These are phyloP conservation scores for Chlorella vulgaris DNA, from an alignment of 139 green algal species.

Conservation along the genomic window DNA sequence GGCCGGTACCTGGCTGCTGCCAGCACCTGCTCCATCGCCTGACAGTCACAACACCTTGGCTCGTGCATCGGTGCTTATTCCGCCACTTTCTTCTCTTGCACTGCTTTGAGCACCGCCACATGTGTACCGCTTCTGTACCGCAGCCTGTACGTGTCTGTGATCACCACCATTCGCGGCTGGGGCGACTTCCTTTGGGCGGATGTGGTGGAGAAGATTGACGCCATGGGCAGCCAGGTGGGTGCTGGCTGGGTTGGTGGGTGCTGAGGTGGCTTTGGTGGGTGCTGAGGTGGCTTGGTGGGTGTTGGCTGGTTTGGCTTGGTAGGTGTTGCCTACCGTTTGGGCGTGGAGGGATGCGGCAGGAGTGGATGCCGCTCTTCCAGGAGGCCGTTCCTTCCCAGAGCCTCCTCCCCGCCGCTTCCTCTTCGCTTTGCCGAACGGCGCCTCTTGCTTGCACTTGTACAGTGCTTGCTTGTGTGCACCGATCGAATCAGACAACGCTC, in stretches of 20 bases:
- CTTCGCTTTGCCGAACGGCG: too few relatives aligned
- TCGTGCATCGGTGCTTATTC: too few relatives aligned
- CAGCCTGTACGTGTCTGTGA: slow-evolving; percentile 89
- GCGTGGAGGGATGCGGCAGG: background rate
- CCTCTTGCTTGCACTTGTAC: too few relatives aligned
- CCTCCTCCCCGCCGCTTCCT: too few relatives aligned
- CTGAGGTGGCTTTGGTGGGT: background rate
- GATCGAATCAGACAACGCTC: too few relatives aligned
- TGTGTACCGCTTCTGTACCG: slow-evolving; percentile 28
- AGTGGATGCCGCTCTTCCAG: too few relatives aligned
- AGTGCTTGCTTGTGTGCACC: too few relatives aligned
- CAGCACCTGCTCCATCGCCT: too few relatives aligned
- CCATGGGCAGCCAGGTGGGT: slow-evolving; percentile 77
- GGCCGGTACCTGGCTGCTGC: background rate
- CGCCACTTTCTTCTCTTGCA: too few relatives aligned
- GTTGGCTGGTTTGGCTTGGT: background rate
- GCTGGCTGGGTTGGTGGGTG: background rate
- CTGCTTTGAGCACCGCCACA: background rate
- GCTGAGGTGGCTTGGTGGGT: background rate
- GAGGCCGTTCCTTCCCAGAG: too few relatives aligned
- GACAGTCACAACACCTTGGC: too few relatives aligned
- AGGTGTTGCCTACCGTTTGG: background rate
- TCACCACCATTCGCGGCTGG: slow-evolving; percentile 89
- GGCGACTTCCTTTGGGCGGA: slow-evolving; percentile 90
- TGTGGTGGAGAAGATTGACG: slow-evolving; percentile 88